These are phyloP conservation scores for Guillardia theta DNA, from an alignment of 78 protist genomes.

Conservation along the genomic window DNA sequence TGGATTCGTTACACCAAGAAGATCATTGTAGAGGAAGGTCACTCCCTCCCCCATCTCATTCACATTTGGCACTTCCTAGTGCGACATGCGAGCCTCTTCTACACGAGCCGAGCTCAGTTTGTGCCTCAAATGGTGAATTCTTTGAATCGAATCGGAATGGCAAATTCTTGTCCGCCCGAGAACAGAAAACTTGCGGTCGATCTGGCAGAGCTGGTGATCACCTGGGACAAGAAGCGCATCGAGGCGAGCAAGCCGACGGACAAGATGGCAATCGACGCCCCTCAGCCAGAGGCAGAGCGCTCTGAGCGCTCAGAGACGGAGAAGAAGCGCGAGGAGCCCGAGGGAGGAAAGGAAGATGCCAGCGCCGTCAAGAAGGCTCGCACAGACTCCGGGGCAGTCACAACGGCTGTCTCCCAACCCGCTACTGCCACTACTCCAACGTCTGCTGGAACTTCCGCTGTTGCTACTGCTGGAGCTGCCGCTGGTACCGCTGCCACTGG, in stretches of 20 bases:
- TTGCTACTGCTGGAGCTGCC: background rate
- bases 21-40: slow-evolving; percentile 90
- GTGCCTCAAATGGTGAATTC: slow-evolving; percentile 83
- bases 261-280: background rate
- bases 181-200: slow-evolving; percentile 79
- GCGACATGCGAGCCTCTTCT: slow-evolving; percentile 81
- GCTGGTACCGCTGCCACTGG: too few relatives aligned
- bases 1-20: slow-evolving; percentile 89
- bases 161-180: slow-evolving; percentile 60
- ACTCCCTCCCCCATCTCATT: slow-evolving; percentile 76
- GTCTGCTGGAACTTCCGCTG: too few relatives aligned
- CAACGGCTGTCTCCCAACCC: background rate
- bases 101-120: slow-evolving; percentile 70
- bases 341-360: background rate
- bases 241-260: background rate
- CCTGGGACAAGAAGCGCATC: slow-evolving; percentile 25
- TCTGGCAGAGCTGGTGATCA: slow-evolving; percentile 76
- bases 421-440: background rate
- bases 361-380: background rate
- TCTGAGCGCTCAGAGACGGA: background rate
- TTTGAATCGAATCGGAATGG: slow-evolving; percentile 73
- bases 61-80: slow-evolving; percentile 85
- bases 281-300: background rate
- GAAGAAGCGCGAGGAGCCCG: background rate
- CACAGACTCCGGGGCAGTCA: background rate